Percentiles rank a stretch among this genome's conserved stretches.
These are phyloP conservation scores for Achaetomium macrosporum DNA, from an alignment of 2,329 filamentous ascomycete genomes.

Conservation along the genomic window DNA sequence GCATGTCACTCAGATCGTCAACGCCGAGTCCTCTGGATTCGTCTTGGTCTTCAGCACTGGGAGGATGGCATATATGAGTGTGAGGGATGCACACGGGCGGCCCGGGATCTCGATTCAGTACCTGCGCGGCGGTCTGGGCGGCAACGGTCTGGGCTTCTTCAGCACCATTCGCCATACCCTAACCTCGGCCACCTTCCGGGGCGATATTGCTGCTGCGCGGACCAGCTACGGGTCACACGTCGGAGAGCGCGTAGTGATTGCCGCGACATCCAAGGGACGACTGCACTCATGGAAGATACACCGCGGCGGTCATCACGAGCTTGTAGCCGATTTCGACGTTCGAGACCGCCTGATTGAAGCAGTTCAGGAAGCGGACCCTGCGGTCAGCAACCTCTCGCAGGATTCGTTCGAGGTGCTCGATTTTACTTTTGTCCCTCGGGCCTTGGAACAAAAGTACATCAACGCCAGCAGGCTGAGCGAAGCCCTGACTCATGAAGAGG, in stretches of 20 bases:
- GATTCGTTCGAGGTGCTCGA: slow-evolving; percentile 71
- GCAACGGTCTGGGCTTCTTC: slow-evolving; percentile 61
- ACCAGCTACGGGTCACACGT: slow-evolving; percentile 65
- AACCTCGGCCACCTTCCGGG: slow-evolving; percentile 61
- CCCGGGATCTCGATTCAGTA: slow-evolving; percentile 74
- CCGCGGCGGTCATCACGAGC: slow-evolving; percentile 75
- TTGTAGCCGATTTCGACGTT: slow-evolving; percentile 66
- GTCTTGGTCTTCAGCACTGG: slow-evolving; percentile 80
- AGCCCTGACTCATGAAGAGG: slow-evolving; percentile 44
- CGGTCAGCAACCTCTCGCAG: slow-evolving; percentile 42
- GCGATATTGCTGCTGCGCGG: slow-evolving; percentile 74
- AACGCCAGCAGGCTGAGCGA: slow-evolving; percentile 47
- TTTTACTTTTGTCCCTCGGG: slow-evolving; percentile 62
- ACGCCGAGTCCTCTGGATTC: slow-evolving; percentile 81
- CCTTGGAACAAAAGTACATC: slow-evolving; percentile 44
- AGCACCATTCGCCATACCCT: slow-evolving; percentile 76
- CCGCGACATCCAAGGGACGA: slow-evolving; percentile 69
- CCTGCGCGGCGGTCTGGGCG: slow-evolving; percentile 56
- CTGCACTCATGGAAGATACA: slow-evolving; percentile 85
- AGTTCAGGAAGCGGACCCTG: slow-evolving; percentile 50
- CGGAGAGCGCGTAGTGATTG: slow-evolving; percentile 78
- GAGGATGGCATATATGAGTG: slow-evolving; percentile 75
- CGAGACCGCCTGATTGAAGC: slow-evolving; percentile 58
- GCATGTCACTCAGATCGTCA: slow-evolving; percentile 67
- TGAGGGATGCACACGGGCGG: slow-evolving; percentile 82